Base-by-base conservation (phyloP, 2,329 filamentous ascomycete genomes). In the Cyphellophora europaea region DNA sequence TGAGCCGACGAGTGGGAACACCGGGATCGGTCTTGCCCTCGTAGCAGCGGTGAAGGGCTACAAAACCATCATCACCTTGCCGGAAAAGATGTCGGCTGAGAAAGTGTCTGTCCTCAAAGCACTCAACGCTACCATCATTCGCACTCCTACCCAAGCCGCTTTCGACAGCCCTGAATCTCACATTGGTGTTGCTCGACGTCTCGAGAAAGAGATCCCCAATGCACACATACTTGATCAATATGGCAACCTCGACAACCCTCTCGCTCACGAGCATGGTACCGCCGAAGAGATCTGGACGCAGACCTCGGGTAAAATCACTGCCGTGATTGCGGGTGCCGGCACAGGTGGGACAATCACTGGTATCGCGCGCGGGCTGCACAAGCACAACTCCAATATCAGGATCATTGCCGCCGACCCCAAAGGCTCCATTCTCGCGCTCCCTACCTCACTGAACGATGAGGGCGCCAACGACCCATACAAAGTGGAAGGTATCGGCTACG, bases 1-100 rank as follows among this genome's bases (percentile, higher is more conserved):
- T 55, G 91, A 98, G 72, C 91, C 91, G 6, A 98, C 91, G 31
- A 94, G 86, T 54, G 91, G 91, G 36, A 98, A 98, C 61, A 98
- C 91, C 43, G 91, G 91, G 48, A 98, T 98, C 48, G 91, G 91
- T 14, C 72, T 98, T 27, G 91, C 91, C 17, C 77, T 98, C 19
- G 89, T 96, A 12, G 89, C 77, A 38, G 91, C 91, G 11, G 83
- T 98, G 54, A 96, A 95, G 68, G 89, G 57, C 49, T 98, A 96
- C 72, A 89, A 89, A 63, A 93, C 88, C 27, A 96, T 98, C 63
- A 98, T 98, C 60, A 98, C 91, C 8, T 76, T 98, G 30, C 91
- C 91, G 33, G 91, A 98, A 66, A 98, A 98, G 71, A 98, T 98
- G 91, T 95, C 87, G 2, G 83, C 87, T 31, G 91, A 98, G 64